Conservation (phyloP, 2,329 filamentous ascomycete genomes). For the Cercospora janseana region DNA sequence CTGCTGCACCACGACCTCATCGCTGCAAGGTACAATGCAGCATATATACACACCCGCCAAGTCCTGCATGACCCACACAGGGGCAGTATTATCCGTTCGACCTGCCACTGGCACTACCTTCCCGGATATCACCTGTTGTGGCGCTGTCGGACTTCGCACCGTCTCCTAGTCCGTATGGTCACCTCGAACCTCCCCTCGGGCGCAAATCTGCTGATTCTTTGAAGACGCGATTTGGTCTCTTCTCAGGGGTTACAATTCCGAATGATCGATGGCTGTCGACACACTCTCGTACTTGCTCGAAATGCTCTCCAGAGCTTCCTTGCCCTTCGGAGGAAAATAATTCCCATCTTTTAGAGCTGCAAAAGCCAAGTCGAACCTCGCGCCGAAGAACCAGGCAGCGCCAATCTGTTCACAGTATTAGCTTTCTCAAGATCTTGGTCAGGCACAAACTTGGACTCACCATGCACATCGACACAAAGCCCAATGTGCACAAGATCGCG, state of each 20-base stretch:
- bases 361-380: constrained; percentile 72
- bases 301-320: constrained; percentile 17
- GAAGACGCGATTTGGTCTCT: background rate
- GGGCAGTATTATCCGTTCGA: background rate
- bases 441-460: constrained; percentile 52
- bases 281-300: constrained; percentile 22
- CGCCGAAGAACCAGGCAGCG: constrained; percentile 75
- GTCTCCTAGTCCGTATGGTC: no score
- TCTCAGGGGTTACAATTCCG: constrained; percentile 26
- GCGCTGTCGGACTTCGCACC: no score
- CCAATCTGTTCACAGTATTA: constrained; percentile 58
- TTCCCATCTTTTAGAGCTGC: constrained; percentile 53
- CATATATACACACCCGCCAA: constrained; percentile 4
- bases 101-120: no score
- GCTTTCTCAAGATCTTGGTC: background rate
- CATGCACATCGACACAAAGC: constrained; percentile 73
- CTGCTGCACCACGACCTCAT: background rate
- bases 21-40: background rate
- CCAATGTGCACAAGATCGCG: constrained; percentile 66
- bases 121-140: no score
- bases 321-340: constrained; percentile 22
- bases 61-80: background rate
- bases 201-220: background rate
- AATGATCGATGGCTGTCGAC: constrained; percentile 17
- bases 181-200: no score